phyloP scores from a whole-genome alignment of 164 flowering plant genomes.

The Annona squamosa region DNA sequence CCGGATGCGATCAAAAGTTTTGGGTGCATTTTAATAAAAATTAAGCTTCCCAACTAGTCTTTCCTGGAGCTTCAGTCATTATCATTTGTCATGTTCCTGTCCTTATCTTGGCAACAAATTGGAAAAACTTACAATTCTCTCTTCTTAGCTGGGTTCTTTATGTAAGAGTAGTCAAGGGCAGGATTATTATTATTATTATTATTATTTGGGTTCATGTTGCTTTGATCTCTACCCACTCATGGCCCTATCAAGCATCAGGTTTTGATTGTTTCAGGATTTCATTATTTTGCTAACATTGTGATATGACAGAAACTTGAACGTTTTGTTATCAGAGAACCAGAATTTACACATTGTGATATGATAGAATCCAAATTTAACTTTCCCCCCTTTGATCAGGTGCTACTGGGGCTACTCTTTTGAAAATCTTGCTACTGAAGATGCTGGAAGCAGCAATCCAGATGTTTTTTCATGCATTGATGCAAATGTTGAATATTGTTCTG shows the following conservation, averaged over 20 bases:
- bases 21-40: background rate
- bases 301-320: too few species aligned
- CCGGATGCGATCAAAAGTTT: background rate
- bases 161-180: background rate
- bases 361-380: background rate
- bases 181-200: too few species aligned
- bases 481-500: constrained; percentile 88
- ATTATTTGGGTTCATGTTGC: too few species aligned
- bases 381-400: constrained; percentile 35
- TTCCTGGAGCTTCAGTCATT: too few species aligned
- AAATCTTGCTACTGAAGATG: constrained; percentile 86
- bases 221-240: too few species aligned
- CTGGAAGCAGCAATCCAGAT: constrained; percentile 64
- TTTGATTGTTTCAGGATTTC: background rate
- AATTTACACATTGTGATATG: background rate
- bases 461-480: constrained; percentile 78
- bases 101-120: too few species aligned
- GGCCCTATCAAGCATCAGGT: background rate
- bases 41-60: background rate
- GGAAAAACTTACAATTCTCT: background rate
- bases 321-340: too few species aligned
- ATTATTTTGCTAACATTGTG: background rate
- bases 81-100: too few species aligned
- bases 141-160: background rate
- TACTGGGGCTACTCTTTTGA: constrained; percentile 98